Evolutionary conservation across 2,329 filamentous ascomycete species (phyloP).

Genomic region (Fusarium continuum): DNA sequence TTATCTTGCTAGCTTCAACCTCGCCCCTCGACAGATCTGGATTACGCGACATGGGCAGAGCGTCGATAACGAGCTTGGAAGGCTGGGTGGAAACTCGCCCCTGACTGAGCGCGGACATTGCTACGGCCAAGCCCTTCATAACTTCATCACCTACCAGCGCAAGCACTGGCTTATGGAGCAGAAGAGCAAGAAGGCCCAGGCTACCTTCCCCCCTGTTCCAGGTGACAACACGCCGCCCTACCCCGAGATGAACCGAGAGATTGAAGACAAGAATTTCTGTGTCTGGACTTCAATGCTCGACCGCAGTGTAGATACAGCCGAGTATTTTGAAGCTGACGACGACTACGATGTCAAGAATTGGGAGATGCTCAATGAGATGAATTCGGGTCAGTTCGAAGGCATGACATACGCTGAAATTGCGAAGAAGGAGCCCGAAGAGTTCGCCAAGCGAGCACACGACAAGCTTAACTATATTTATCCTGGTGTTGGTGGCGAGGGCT

Average conservation of each 20-base stretch:
- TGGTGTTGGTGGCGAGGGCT: constrained; percentile 93
- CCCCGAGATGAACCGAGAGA: constrained; percentile 77
- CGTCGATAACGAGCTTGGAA: constrained; percentile 83
- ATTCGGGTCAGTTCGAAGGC: constrained; percentile 91
- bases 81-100: constrained; percentile 89
- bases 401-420: constrained; percentile 94
- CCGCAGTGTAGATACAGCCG: constrained; percentile 85
- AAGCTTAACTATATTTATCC: constrained; percentile 98
- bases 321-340: constrained; percentile 89
- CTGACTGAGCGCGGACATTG: constrained; percentile 81
- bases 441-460: constrained; percentile 78
- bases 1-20: constrained; percentile 95
- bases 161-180: constrained; percentile 85
- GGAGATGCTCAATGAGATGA: constrained; percentile 97
- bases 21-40: constrained; percentile 96
- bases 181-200: constrained; percentile 77
- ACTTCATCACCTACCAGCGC: constrained; percentile 84
- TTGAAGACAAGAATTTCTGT: constrained; percentile 89
- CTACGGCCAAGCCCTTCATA: constrained; percentile 82
- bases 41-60: constrained; percentile 96
- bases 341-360: constrained; percentile 97
- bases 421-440: constrained; percentile 81
- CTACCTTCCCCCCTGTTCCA: constrained; percentile 86
- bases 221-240: constrained; percentile 96
- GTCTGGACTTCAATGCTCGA: constrained; percentile 98